phyloP scores from a whole-genome alignment of 257 asterid species.

The Nicotiana benthamiana region DNA sequence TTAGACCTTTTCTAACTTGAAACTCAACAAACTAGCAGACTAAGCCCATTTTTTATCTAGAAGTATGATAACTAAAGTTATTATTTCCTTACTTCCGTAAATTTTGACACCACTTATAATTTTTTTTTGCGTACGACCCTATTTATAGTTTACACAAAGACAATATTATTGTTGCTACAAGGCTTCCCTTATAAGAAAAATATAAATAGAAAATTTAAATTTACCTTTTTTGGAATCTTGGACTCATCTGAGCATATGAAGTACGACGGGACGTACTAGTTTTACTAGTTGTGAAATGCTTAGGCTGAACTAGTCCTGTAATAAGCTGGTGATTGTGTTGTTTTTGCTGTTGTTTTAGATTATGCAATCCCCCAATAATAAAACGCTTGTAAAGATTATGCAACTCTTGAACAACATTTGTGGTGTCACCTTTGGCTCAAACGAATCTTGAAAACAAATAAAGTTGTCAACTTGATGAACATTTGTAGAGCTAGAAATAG shows the following conservation, averaged over 20 bases:
- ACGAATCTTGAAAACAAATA: constrained; percentile 33
- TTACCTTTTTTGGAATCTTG: constrained; percentile 74
- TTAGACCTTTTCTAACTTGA: too few relatives aligned
- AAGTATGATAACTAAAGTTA: too few relatives aligned
- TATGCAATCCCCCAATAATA: constrained; percentile 38
- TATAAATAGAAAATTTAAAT: neutral
- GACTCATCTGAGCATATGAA: constrained; percentile 19
- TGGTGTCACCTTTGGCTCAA: constrained; percentile 21
- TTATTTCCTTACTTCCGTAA: too few relatives aligned
- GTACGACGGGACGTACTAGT: constrained; percentile 12
- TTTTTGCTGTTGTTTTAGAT: neutral
- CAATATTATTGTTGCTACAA: too few relatives aligned
- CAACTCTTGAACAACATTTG: constrained; percentile 19
- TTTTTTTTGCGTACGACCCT: too few relatives aligned
- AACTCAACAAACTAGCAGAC: too few relatives aligned
- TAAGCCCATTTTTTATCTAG: too few relatives aligned
- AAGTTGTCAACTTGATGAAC: constrained; percentile 21
- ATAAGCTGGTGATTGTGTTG: neutral
- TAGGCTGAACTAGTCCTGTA: constrained; percentile 3
- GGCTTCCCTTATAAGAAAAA: too few relatives aligned
- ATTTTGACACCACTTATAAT: too few relatives aligned
- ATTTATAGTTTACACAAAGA: too few relatives aligned
- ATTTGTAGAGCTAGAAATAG: neutral
- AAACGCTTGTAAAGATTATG: constrained; percentile 57
- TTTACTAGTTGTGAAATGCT: constrained; percentile 21